Base-by-base conservation (phyloP, 2,329 filamentous ascomycete genomes). In the Neofusicoccum cordaticola region DNA sequence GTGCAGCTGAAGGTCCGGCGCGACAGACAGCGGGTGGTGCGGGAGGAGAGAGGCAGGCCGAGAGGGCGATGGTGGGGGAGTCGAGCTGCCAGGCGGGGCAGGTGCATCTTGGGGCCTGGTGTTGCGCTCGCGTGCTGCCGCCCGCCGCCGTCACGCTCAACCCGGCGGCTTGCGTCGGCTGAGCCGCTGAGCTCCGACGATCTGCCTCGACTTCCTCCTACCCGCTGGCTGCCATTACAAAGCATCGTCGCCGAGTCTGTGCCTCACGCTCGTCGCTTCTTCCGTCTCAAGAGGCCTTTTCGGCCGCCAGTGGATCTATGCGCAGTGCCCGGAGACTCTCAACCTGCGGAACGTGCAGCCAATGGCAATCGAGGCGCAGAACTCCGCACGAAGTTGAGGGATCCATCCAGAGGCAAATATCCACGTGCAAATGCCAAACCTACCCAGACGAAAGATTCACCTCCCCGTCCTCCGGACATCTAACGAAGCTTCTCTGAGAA, bases 21-120 rank as follows among this genome's bases (percentile, higher is more conserved):
- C n/a, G 41, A 48, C 31, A 47, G n/a, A 47, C 50, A 63, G 50
- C n/a, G 17, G 37, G 39, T 42, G 60, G 17, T 12, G 50, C 41
- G 50, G 27, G 61, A 31, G 41, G 39, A 4, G 7, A 45, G 50
- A 44, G 35, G 39, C 2, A 63, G 50, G 34, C 45, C n/a, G 39
- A 56, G 42, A 47, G 51, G 42, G n/a, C 41, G 50, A 63, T 63
- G 61, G 61, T 63, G 61, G 61, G 61, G 61, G 41, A 56, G 61
- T 37, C 61, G 61, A 45, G 31, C 5, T 22, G 27, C 50, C 48
- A 63, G 61, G 61, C 61, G 61, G 61, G 61, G 61, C 61, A 63
- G 50, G 41, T 60, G 56, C 56, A 60, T 56, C 48, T 63, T 63
- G 19, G 34, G 52, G 39, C 53, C 53, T 58, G 61, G 61, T 63